Evolutionary conservation across 306 rosid species (phyloP), one percentile per base, ranked within the genome.

Genomic region (Quercus berberidifolia): DNA sequence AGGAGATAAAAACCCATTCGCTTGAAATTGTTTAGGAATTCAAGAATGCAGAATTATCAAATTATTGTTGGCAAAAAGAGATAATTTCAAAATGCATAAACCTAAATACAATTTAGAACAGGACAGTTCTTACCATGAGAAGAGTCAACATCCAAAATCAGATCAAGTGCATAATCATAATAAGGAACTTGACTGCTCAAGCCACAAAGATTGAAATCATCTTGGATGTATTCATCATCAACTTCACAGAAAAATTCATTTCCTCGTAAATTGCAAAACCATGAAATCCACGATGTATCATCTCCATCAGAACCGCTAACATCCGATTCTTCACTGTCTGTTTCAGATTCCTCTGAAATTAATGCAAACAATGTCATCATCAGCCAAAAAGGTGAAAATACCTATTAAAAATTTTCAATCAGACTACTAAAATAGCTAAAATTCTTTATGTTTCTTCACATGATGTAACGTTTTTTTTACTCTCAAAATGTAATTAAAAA

Each of bases 101-200:
- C 21, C 46, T 33, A 55, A 55, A 56, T 3, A 26, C 30, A 14
- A 69, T 3, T 9, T 21, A 43, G 60, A 62, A 43, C 2, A 55
- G 46, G 26, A 11, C 20, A 26, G 19, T 31, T 74, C 92, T 91
- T 79, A 92, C 99, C 99, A 20, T 94, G 99, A 69, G 99, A 94
- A 74, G 99, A 94, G 51, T 94, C 99, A 54, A 94, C 99, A 79
- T 94, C 99, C 91, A 94, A 86, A 84, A 94, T 94, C 41, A 94
- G 91, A 88, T 94, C 99, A 57, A 94, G 97, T 14, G 99, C 99
- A 77, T 94, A 94, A 81, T 94, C 99, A 76, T 94, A 94, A 79
- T 94, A 94, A 2, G 99, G 99, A 83, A 94, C 99, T 92, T 92
- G 99, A 90, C 99, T 92, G 90, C 97, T 94, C 85, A 94, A 89